Base-by-base conservation (phyloP, 768 basidiomycete species). In the Suillus spraguei region DNA sequence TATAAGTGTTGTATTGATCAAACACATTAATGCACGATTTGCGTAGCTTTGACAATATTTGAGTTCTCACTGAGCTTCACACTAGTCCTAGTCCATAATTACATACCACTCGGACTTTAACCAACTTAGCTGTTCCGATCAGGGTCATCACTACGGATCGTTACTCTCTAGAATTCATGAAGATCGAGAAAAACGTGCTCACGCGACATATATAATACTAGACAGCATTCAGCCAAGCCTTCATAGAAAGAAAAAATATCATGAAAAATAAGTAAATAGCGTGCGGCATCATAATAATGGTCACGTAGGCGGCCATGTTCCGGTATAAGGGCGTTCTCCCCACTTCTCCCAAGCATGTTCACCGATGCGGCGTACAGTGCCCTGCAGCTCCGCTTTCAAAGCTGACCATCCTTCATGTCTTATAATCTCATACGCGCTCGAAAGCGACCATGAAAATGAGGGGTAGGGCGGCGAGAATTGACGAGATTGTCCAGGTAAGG, bases 301-400 rank as follows among this genome's bases (percentile, higher is more conserved):
- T 77, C 69, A 77, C 54, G 68, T 74, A 42, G 75, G 75, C 41
- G 67, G 72, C 63, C 76, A 72, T 33, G 44, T 46, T 13, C 36
- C 53, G 14, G 72, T 59, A 61, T 62, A 66, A 32, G 64, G 59
- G 35, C 66, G 71, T 49, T 74, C 75, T 39, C 80, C 82, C 77
- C 80, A 80, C 54, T 65, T 69, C 59, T 82, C 79, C 84, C 83
- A 85, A 41, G 77, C 72, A 42, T 75, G 75, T 32, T 76, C 69
- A 68, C 76, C 74, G 71, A 75, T 73, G 68, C 80, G 65, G 76
- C 71, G 63, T 63, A 81, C 55, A 65, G 74, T 79, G 42, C 79
- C 75, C 68, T 78, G 74, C 17, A 81, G 67, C 60, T 82, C 80
- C 42, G 65, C 67, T 38, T 73, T 61, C 44, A 79, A 73, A 49